phyloP scores from a whole-genome alignment of 768 basidiomycete species.

The Terana coerulea region DNA sequence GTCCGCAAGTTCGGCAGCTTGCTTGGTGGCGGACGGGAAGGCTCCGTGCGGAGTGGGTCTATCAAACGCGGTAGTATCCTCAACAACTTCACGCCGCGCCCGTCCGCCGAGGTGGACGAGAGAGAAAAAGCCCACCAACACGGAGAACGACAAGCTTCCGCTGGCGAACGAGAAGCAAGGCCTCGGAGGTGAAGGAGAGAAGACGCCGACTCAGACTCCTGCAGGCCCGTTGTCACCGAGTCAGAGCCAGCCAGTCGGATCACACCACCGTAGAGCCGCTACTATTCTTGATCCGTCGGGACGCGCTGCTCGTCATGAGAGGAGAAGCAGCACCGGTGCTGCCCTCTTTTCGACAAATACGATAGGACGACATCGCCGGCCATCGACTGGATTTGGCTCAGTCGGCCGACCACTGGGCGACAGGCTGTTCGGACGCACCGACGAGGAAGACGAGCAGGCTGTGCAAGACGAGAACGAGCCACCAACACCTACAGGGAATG shows the following conservation, averaged over 20 bases:
- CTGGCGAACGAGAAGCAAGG: conserved; percentile 24
- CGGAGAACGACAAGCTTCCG: conserved; percentile 20
- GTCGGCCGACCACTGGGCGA: conserved; percentile 32
- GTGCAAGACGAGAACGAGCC: conserved; percentile 40
- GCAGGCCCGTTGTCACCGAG: conserved; percentile 31
- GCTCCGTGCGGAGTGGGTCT: conserved; percentile 36
- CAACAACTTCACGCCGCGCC: conserved; percentile 37
- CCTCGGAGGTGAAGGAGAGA: conserved; percentile 16
- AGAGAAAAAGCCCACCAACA: conserved; percentile 2
- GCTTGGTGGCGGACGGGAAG: conserved; percentile 41
- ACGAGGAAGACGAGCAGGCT: conserved; percentile 39
- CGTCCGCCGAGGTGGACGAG: conserved; percentile 26
- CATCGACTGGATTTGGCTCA: conserved; percentile 60
- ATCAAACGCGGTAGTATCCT: conserved; percentile 51
- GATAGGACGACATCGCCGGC: conserved; percentile 64
- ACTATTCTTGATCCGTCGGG: conserved; percentile 72
- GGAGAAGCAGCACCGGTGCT: conserved; percentile 75
- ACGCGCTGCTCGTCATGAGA: conserved; percentile 59
- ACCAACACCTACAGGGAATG: conserved; percentile 27
- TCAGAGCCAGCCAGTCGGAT: conserved; percentile 55
- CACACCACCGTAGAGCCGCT: conserved; percentile 68
- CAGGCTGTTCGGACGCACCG: conserved; percentile 47
- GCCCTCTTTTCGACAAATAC: conserved; percentile 50
- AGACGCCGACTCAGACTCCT: conserved; percentile 17
- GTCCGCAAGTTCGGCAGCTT: conserved; percentile 75